A percentile compares a stretch with the other conserved stretches of the same genome.
Conservation (phyloP, 768 basidiomycete species). For the Hericium coralloides region DNA sequence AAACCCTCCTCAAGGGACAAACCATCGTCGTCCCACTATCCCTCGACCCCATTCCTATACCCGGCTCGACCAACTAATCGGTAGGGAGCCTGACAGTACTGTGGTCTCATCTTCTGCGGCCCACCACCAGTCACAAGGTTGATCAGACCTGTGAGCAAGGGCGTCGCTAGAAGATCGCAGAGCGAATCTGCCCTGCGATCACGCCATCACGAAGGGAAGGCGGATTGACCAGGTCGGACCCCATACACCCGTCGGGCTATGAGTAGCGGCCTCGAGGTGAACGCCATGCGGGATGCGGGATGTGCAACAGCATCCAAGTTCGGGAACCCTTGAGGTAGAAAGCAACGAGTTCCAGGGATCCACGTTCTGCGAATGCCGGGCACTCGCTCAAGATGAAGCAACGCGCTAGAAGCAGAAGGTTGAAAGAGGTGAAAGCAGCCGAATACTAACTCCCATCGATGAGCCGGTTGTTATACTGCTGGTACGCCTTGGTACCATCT, state of each 20-base stretch:
- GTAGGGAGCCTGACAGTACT: neutral
- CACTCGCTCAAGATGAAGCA: constrained; percentile 6
- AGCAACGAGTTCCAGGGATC: constrained; percentile 1
- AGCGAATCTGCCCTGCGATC: neutral
- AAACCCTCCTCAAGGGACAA: constrained; percentile 1
- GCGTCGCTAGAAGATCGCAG: neutral
- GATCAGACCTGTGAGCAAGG: constrained; percentile 6
- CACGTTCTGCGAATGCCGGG: neutral
- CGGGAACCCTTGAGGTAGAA: neutral
- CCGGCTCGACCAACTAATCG: constrained; percentile 1
- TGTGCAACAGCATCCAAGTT: neutral
- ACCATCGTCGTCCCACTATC: neutral
- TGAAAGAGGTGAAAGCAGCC: constrained; percentile 29
- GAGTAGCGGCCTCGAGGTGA: neutral
- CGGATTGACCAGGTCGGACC: neutral
- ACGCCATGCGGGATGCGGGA: neutral
- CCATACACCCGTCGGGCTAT: neutral
- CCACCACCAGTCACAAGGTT: constrained; percentile 6
- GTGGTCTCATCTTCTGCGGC: neutral
- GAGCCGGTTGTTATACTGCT: constrained; percentile 95
- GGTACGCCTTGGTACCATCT: constrained; percentile 86
- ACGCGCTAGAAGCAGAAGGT: constrained; percentile 22
- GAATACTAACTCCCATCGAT: constrained; percentile 99
- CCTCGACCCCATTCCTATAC: constrained; percentile 6
- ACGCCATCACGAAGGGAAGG: neutral